Evolutionary conservation across 208 protist genomes (phyloP), one percentile per base, ranked within the genome.

Genomic region (Acanthamoeba rhysodes): DNA sequence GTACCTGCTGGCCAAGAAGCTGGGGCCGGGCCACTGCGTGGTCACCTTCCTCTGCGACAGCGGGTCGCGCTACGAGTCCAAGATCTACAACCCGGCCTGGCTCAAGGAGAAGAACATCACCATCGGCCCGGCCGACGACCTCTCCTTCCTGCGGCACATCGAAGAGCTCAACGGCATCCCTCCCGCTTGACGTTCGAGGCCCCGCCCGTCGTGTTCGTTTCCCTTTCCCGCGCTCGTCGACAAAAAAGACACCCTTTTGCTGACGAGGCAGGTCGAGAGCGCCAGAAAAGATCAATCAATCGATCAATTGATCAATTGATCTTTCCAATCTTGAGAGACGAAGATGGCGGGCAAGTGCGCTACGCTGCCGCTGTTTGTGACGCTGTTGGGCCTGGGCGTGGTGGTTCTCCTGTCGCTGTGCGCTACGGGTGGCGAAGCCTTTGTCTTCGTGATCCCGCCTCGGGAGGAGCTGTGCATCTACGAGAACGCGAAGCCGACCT

Each of bases 11-110:
- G 97, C 97, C 10, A 64, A 68, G 41, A 95, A 91, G 66, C 80
- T 98, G 24, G 95, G 95, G 27, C 82, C 97, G n/a, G 96, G 96
- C 41, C 74, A 96, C 29, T 97, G 95, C 6, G 97, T 98, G 59
- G 97, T 98, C 16, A 98, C 97, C 9, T 91, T 97, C 14, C 70
- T 96, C 29, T 96, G 95, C 62, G 96, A 97, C 50, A 41, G 72
- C 27, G 97, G 97, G 45, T 45, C 96, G 64, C 91, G 97, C n/a
- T 96, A 98, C 78, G 90, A 66, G 10, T 95, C 82, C 55, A 96
- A 97, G 74, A 48, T 97, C 22, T 98, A 96, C 92, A 97, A 95
- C 72, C 80, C 76, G 50, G 62, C 66, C 18, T 97, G 96, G 96
- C 68, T 97, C 18, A n/a, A 96, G n/a, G 87, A 96, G 57, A 95